Conservation (phyloP, 2,329 filamentous ascomycete species). For the Davidsoniella neocaledoniae region DNA sequence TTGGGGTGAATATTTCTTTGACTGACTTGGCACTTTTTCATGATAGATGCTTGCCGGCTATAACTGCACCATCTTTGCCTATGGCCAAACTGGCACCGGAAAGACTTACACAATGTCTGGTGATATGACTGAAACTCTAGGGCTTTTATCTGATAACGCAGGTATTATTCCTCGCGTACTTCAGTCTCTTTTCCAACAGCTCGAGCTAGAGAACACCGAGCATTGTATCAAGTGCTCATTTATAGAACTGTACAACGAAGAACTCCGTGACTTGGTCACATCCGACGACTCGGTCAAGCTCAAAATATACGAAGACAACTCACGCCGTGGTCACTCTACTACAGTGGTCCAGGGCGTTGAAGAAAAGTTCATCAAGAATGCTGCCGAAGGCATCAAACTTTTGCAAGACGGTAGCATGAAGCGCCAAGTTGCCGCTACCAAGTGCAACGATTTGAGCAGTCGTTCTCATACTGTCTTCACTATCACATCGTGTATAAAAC, state of each 20-base stretch:
- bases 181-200: conserved; percentile 69
- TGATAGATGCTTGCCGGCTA: conserved; percentile 74
- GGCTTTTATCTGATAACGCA: conserved; percentile 75
- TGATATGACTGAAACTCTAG: conserved; percentile 77
- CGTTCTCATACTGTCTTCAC: conserved; percentile 96
- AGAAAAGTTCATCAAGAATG: conserved; percentile 78
- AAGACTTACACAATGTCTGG: conserved; percentile 99
- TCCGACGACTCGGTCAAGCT: conserved; percentile 69
- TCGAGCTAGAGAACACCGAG: conserved; percentile 63
- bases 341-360: conserved; percentile 97
- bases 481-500: conserved; percentile 80
- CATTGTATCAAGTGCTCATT: conserved; percentile 94
- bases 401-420: conserved; percentile 81
- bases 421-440: conserved; percentile 97
- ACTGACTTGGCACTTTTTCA: background rate
- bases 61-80: conserved; percentile 98
- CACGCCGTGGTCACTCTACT: conserved; percentile 64
- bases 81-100: conserved; percentile 92
- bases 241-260: conserved; percentile 97
- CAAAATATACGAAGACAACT: conserved; percentile 88
- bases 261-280: conserved; percentile 76
- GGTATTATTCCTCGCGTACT: conserved; percentile 90
- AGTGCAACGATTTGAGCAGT: conserved; percentile 96
- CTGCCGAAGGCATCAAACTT: conserved; percentile 71
- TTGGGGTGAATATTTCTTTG: background rate